Evolutionary conservation across 352 stramenopile species (phyloP), one percentile per base, ranked within the genome.

Genomic region (Globisporangium barbulae): DNA sequence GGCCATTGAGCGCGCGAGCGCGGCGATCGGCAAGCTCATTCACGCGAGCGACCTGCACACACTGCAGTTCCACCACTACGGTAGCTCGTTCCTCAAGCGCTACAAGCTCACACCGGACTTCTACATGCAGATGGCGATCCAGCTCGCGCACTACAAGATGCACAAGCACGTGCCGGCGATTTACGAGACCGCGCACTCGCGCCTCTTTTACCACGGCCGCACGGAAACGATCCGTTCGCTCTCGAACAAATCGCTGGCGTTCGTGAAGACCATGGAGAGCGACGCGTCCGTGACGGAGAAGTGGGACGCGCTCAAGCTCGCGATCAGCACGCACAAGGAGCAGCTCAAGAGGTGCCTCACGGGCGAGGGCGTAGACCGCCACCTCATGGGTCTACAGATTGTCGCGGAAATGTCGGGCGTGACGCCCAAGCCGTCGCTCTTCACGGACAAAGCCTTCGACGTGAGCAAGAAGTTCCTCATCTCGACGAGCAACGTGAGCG

Each of bases 121-220:
- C 35, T 99, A 97, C 74, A 96, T 98, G 72, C 97, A 99, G 81
- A 82, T 93, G 73, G 96, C 94, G 25, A 98, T 99, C 61, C 97
- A 99, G 74, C 78, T 99, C n/a, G 97, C 94, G 2, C 95, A 98
- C 49, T 99, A 97, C 79, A 96, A 97, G 68, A 94, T 99, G 65
- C 97, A 98, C 81, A 85, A 89, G 35, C 71, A 87, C 65, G 81
- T 98, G 50, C 94, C 91, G 33, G 96, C 94, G 19, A 97, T 98
- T 7, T 99, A 99, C 70, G 97, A 99, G 79, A 97, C 97, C 15
- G 97, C 93, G 19, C 96, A 99, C 81, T 98, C 97, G 66, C 85
- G 96, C n/a, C 82, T 97, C 45, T 99, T 98, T 71, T 94, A 98
- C 54, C 97, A 99, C 66, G 97, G 97, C 3, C 89, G 97, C 45